Evolutionary conservation across 2,329 filamentous ascomycete genomes (phyloP).

Genomic region (Hypoxylon sp.): DNA sequence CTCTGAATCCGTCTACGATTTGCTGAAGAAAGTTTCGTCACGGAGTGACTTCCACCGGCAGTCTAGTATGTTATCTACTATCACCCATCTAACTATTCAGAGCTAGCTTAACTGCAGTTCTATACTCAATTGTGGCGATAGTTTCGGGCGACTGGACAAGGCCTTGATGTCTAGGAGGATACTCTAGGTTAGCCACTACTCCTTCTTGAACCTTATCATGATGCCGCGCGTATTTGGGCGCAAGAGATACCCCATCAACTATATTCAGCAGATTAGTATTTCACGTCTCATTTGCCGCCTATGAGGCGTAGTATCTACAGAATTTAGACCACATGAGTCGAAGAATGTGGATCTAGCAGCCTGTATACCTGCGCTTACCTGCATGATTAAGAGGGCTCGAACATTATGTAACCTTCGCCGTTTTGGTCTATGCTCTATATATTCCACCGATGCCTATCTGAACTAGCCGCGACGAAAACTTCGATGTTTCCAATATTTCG

Average conservation of each 20-base stretch:
- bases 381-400: slow-evolving; percentile 15
- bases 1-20: slow-evolving; percentile 9
- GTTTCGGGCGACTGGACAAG: neutral
- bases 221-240: slow-evolving; percentile 13
- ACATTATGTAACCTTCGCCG: slow-evolving; percentile 28
- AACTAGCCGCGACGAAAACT: slow-evolving; percentile 16
- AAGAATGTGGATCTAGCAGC: neutral
- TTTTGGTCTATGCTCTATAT: slow-evolving; percentile 13
- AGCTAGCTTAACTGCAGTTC: slow-evolving; percentile 11
- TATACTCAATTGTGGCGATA: neutral
- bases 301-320: slow-evolving; percentile 21
- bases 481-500: slow-evolving; percentile 9
- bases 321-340: neutral
- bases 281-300: slow-evolving; percentile 38
- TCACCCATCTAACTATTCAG: slow-evolving; percentile 14
- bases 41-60: slow-evolving; percentile 14
- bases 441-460: slow-evolving; percentile 16
- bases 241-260: slow-evolving; percentile 7
- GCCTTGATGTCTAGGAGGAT: neutral
- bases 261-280: slow-evolving; percentile 7
- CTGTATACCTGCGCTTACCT: slow-evolving; percentile 17
- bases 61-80: slow-evolving; percentile 2
- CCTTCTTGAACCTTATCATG: neutral
- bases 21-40: slow-evolving; percentile 34
- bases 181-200: neutral